Percentiles rank a stretch among this genome's conserved stretches.
These are phyloP conservation scores for Mycosphaerella arachidis DNA, from an alignment of 2,329 filamentous ascomycete genomes.

Conservation along the genomic window DNA sequence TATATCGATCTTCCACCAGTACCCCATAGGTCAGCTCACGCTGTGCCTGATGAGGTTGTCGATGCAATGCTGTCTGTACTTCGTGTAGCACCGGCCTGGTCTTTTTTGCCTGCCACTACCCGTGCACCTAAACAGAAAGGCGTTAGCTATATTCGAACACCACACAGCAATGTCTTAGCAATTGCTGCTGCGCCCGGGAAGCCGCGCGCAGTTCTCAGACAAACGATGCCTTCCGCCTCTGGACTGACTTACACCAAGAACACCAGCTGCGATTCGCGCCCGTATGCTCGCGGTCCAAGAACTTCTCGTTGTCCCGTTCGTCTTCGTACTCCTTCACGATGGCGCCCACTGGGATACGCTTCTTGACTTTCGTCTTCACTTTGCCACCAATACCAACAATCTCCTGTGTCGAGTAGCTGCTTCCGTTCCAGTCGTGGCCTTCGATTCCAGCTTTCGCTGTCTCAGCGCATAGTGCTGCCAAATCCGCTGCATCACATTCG, in stretches of 20 bases:
- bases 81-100: constrained; percentile 17
- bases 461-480: constrained; percentile 46
- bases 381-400: constrained; percentile 86
- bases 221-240: no score
- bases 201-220: no score
- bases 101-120: constrained; percentile 29
- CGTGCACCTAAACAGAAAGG: constrained; percentile 43
- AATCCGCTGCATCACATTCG: constrained; percentile 77
- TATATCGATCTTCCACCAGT: background rate
- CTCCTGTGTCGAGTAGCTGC: constrained; percentile 80
- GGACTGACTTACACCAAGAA: constrained; percentile 63
- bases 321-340: constrained; percentile 84
- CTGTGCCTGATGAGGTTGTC: constrained; percentile 12
- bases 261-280: constrained; percentile 77
- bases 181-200: no score
- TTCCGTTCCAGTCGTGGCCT: constrained; percentile 46
- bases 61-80: constrained; percentile 29
- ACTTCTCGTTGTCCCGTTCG: constrained; percentile 61
- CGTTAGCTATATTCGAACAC: no score
- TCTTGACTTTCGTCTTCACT: constrained; percentile 83
- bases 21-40: background rate
- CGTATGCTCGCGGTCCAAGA: constrained; percentile 65
- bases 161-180: no score
- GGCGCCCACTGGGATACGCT: constrained; percentile 73
- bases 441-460: constrained; percentile 27